Base-by-base conservation (phyloP, 2,329 filamentous ascomycete genomes). In the Orbilia blumenaviensis region DNA sequence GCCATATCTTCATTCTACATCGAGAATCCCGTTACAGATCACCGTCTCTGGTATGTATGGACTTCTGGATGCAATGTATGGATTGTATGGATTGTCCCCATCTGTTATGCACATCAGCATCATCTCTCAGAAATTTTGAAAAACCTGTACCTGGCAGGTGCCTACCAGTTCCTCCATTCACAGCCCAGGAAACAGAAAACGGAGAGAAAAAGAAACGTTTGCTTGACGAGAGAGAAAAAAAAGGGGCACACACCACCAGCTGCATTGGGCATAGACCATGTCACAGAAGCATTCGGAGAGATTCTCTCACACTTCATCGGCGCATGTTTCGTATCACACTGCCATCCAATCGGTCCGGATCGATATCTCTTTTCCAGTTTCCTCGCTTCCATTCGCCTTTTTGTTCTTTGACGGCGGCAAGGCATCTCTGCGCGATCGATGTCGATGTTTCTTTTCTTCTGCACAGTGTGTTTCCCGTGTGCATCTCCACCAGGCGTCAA, bases 271-370 rank as follows among this genome's bases (percentile, higher is more conserved):
- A 21, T 64, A 50, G 67, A 21, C 56, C 36, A 61, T 63, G 60
- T 63, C 29, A 50, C 60, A 63, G 48, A 29, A 32, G 41, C 25
- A 32, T 71, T 72, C 67, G 67, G 67, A 72, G 67, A 72, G 67
- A 72, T 66, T 72, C 67, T 72, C 67, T 58, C 67, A 72, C 67
- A 72, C 60, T 34, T 44, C 56, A 25, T 52, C 32, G 52, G 66
- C 38, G 29, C 54, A 58, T 64, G 66, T 71, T 71, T 71, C 34
- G 66, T 29, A 71, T 71, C 56, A 58, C 18, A 38, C 32, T 56
- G 38, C 36, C 16, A 56, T 14, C 18, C 16, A 46, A 44, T 48
- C 34, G 23, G 23, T 34, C 62, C 52, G 52, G 52, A 56, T 56
- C 29, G 50, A 56, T 56, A 56, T 56, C 50, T 56, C 50, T 29